phyloP scores from a whole-genome alignment of 2,329 filamentous ascomycete genomes.

The Diaporthe destruens region DNA sequence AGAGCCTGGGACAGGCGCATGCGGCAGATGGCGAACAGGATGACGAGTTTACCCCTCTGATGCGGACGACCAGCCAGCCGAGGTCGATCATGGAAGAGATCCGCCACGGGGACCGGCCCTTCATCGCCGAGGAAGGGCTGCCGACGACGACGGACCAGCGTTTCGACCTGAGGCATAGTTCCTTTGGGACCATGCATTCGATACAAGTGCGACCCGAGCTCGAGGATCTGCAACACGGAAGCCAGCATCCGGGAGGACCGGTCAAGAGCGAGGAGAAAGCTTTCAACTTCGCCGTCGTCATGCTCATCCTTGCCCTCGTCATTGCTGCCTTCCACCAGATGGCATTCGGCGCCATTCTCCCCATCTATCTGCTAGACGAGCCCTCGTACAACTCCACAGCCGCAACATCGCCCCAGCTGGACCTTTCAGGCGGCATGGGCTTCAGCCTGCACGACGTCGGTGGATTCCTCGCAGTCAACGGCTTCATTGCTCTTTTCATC shows the following conservation, averaged over 20 bases:
- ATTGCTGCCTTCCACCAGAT: slow-evolving; percentile 61
- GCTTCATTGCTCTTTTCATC: slow-evolving; percentile 78
- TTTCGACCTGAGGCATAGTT: slow-evolving; percentile 54
- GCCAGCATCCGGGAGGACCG: slow-evolving; percentile 28
- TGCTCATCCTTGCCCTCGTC: slow-evolving; percentile 56
- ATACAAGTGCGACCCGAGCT: slow-evolving; percentile 50
- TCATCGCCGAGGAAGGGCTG: slow-evolving; percentile 52
- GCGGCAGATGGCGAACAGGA: slow-evolving; percentile 45
- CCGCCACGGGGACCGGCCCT: slow-evolving; percentile 45
- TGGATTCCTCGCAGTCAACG: slow-evolving; percentile 75
- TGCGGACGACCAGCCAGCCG: slow-evolving; percentile 49
- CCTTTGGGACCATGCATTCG: slow-evolving; percentile 58
- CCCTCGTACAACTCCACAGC: slow-evolving; percentile 44
- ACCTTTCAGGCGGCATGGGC: slow-evolving; percentile 72
- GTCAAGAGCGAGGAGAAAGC: slow-evolving; percentile 46
- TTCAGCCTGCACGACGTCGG: slow-evolving; percentile 76
- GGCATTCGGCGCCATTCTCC: slow-evolving; percentile 58
- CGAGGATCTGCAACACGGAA: slow-evolving; percentile 31
- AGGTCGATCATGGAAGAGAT: slow-evolving; percentile 43
- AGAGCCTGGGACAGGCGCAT: slow-evolving; percentile 42
- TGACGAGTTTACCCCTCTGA: slow-evolving; percentile 47
- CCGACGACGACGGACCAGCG: slow-evolving; percentile 51
- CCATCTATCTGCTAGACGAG: slow-evolving; percentile 57
- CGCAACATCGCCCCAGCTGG: slow-evolving; percentile 44
- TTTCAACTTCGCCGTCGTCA: slow-evolving; percentile 57